phyloP scores from a whole-genome alignment of 225 moss, liverwort and hornwort genomes.

The Polytrichum formosum region DNA sequence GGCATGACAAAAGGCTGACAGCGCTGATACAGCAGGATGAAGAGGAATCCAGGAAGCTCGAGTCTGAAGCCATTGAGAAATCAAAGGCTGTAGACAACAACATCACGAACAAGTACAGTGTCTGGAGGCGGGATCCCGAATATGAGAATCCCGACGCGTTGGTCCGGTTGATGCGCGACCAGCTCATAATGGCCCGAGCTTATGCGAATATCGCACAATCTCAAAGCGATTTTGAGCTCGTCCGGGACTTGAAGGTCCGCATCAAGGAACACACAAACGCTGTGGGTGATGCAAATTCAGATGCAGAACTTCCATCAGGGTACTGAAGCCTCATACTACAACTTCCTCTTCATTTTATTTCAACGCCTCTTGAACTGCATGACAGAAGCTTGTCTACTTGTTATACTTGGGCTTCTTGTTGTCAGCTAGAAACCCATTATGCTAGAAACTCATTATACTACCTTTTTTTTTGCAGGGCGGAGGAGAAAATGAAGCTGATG shows the following conservation, averaged over 20 bases:
- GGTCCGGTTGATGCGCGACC: slow-evolving; percentile 65
- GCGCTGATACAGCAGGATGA: slow-evolving; percentile 27
- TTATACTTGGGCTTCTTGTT: no score
- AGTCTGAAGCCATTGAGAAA: slow-evolving; percentile 45
- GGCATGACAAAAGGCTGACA: slow-evolving; percentile 42
- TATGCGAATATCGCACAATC: slow-evolving; percentile 57
- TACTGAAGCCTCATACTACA: slow-evolving; percentile 9
- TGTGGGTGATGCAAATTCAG: slow-evolving; percentile 48
- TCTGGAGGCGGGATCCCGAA: slow-evolving; percentile 61
- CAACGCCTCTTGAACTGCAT: no score
- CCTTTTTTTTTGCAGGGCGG: slow-evolving; percentile 36
- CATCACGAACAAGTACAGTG: slow-evolving; percentile 52
- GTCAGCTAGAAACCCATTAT: background rate
- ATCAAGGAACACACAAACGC: slow-evolving; percentile 51
- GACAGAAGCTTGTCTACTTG: no score
- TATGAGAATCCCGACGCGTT: slow-evolving; percentile 61
- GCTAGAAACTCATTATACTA: background rate
- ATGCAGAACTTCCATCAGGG: slow-evolving; percentile 51
- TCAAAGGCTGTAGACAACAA: slow-evolving; percentile 35
- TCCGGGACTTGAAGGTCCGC: slow-evolving; percentile 45
- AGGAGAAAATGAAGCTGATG: slow-evolving; percentile 59
- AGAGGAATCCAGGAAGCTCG: slow-evolving; percentile 39
- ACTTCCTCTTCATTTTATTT: no score
- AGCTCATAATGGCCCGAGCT: slow-evolving; percentile 62
- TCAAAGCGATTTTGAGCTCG: slow-evolving; percentile 40